Percentiles rank a stretch among this genome's conserved stretches.
These are phyloP conservation scores for Fusarium piperis DNA, from an alignment of 2,329 filamentous ascomycete species.

Conservation along the genomic window DNA sequence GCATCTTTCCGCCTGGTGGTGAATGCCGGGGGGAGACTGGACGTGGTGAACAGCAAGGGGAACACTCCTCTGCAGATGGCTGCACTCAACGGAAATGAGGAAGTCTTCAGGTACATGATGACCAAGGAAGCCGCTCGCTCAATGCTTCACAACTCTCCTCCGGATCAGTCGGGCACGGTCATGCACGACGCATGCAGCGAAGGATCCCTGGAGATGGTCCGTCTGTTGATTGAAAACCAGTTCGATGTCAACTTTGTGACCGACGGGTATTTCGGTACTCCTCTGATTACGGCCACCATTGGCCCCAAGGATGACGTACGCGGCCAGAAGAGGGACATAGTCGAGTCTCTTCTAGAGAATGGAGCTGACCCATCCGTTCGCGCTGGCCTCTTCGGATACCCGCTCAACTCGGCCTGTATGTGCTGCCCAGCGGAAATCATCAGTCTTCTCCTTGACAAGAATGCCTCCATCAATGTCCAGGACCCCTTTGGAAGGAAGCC, in stretches of 20 bases:
- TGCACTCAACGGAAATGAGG: not conserved
- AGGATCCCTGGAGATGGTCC: not conserved
- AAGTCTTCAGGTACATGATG: slow-evolving; percentile 10
- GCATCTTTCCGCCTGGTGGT: not conserved
- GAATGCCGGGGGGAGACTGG: slow-evolving; percentile 12
- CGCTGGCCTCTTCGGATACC: not conserved
- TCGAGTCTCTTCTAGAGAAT: not conserved
- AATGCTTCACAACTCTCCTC: not conserved
- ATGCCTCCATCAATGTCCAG: not conserved
- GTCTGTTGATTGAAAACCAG: not conserved
- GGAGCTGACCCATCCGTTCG: not conserved
- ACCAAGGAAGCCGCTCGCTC: not conserved
- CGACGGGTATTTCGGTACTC: not conserved
- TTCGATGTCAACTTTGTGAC: not conserved
- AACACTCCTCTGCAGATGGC: not conserved
- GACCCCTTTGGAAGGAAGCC: not conserved
- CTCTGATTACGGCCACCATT: not conserved
- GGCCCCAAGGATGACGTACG: not conserved
- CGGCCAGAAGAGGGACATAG: not conserved
- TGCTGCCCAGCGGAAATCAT: not conserved
- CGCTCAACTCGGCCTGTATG: slow-evolving; percentile 2
- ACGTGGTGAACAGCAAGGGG: not conserved
- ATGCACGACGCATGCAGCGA: not conserved
- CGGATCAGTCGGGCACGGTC: not conserved
- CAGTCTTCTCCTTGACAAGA: not conserved